Base-by-base conservation (phyloP, 108 stramenopile genomes). In the Discostella stelligeroides region DNA sequence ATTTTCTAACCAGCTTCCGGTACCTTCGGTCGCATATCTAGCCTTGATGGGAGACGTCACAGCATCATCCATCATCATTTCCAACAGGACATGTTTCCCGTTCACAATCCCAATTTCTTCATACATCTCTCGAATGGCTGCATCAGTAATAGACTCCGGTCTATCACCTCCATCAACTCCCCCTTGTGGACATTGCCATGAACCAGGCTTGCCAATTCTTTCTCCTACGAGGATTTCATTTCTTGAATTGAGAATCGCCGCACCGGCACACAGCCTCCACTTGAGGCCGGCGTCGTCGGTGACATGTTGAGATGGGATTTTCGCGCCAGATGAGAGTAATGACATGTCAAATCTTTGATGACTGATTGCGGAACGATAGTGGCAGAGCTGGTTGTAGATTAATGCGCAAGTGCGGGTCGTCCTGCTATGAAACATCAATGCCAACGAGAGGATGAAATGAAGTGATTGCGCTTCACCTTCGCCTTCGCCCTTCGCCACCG, bases 161-260 rank as follows among this genome's bases (percentile, higher is more conserved):
- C 60, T 79, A 53, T 85, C 82, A 10, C 82, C 70, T 3, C 84
- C 84, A 53, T 85, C 82, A 10, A 85, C 70, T 3, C 84, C 84
- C 7, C 84, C 84, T 58, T 85, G 84, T 0, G 84, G 82, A 14
- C 69, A 41, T 50, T 85, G 82, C 84, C 84, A 85, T 25, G 58
- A 54, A 29, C 73, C 60, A 4, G 59, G 54, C 40, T 61, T 68
- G 43, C 62, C 62, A 13, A 80, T 55, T 15, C 84, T 68, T 41
- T 85, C 79, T 12, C 79, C 84, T 1, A 85, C 38, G 7, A 85
- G 78, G n/a, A 85, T 27, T 54, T 82, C 73, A 49, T 82, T 80
- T 28, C 66, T 60, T 28, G 81, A 82, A 46, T 85, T 85, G 43
- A 85, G 63, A 2, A 81, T 76, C 6, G 83, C 83, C n/a, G 66